phyloP scores from a whole-genome alignment of 176 grass and related monocot species.

The Oropetium thomaeum region DNA sequence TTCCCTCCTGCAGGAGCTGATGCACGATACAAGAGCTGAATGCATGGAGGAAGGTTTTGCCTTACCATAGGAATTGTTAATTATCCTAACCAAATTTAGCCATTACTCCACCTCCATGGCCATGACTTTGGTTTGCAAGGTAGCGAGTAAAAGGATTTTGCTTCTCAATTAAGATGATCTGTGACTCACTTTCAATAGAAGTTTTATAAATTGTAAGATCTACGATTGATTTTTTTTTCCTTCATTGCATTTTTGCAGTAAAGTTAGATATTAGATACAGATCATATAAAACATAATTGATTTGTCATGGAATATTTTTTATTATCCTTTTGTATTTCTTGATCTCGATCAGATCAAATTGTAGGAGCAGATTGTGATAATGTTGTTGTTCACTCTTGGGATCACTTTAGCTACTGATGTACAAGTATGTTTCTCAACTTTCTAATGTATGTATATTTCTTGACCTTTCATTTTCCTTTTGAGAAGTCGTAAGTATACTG shows the following conservation, averaged over 20 bases:
- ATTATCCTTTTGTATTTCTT: neutral
- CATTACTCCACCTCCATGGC: slow-evolving; percentile 17
- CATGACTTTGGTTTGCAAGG: neutral
- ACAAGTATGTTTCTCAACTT: neutral
- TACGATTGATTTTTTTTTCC: neutral
- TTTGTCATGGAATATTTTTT: neutral
- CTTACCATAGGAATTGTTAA: slow-evolving; percentile 43
- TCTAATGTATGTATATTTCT: neutral
- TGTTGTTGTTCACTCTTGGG: neutral
- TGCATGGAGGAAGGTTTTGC: slow-evolving; percentile 69
- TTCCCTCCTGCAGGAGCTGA: slow-evolving; percentile 57
- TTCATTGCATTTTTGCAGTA: neutral
- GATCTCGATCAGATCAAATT: neutral
- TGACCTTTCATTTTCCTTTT: neutral
- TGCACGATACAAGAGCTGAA: slow-evolving; percentile 63
- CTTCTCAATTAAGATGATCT: slow-evolving; percentile 22
- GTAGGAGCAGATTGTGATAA: neutral
- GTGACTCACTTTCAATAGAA: neutral
- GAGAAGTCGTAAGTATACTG: neutral
- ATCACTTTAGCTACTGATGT: neutral
- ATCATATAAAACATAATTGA: neutral
- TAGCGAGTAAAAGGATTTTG: slow-evolving; percentile 18
- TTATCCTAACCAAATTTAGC: neutral
- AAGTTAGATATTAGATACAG: neutral
- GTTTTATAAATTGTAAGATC: neutral